Conservation (phyloP, 805 yeast genomes). For the Osmozyma mogii region DNA sequence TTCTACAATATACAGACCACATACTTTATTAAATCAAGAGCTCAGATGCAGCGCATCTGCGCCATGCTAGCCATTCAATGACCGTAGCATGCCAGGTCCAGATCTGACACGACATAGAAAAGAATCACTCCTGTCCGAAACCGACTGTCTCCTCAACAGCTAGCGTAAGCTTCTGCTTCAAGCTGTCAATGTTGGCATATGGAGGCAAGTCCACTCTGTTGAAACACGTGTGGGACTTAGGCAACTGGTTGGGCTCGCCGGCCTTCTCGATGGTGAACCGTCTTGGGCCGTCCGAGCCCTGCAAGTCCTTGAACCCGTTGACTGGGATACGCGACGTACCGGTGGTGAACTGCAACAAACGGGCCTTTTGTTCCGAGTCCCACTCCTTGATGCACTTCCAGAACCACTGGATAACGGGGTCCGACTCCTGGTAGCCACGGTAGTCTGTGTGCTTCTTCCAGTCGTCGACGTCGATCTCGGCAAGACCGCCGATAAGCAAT, state of each 20-base stretch:
- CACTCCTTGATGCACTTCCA: constrained; percentile 90
- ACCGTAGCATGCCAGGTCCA: no score
- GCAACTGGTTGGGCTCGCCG: constrained; percentile 87
- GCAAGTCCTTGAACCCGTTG: constrained; percentile 96
- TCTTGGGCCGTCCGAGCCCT: constrained; percentile 99
- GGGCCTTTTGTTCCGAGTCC: constrained; percentile 95
- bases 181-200: constrained; percentile 71
- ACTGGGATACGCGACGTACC: constrained; percentile 99
- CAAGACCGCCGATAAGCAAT: constrained; percentile 93
- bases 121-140: constrained; percentile 94
- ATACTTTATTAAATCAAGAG: no score
- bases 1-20: no score
- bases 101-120: no score
- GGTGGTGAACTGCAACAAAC: constrained; percentile 92
- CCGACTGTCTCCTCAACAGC: constrained; percentile 99
- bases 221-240: constrained; percentile 97
- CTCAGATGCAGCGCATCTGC: no score
- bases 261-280: constrained; percentile 98
- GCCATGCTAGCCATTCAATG: no score
- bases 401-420: constrained; percentile 97
- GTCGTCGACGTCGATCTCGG: constrained; percentile 96
- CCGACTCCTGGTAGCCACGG: constrained; percentile 94
- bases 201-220: constrained; percentile 98
- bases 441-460: constrained; percentile 99
- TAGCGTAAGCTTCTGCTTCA: constrained; percentile 83